Percentiles rank a stretch among this genome's conserved stretches.
These are phyloP conservation scores for Takakia lepidozioides DNA, from an alignment of 225 moss, liverwort and hornwort genomes.

Conservation along the genomic window DNA sequence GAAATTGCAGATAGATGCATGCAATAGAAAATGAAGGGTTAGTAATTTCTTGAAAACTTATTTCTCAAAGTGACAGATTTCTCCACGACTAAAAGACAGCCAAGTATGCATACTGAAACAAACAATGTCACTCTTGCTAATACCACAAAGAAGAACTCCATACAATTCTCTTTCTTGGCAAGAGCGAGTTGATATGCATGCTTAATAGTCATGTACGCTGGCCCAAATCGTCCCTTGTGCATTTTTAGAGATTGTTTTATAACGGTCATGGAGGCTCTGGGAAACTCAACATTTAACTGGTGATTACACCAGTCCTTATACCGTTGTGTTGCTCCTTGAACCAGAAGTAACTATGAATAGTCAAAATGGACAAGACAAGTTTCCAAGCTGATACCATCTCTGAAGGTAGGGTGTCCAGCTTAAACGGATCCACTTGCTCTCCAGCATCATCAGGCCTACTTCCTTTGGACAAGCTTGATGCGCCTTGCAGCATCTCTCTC, in stretches of 20 bases:
- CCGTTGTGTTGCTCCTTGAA: no score
- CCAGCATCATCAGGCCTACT: slow-evolving; percentile 15
- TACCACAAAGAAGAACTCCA: neutral
- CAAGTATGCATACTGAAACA: slow-evolving; percentile 6
- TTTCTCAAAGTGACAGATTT: slow-evolving; percentile 5
- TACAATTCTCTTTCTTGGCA: slow-evolving; percentile 14
- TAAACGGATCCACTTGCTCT: slow-evolving; percentile 11
- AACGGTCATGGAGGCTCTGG: slow-evolving; percentile 22
- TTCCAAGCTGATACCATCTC: slow-evolving; percentile 17
- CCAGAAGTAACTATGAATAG: no score
- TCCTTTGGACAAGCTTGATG: no score
- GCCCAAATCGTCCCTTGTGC: slow-evolving; percentile 16
- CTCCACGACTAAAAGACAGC: slow-evolving; percentile 1
- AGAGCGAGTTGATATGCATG: slow-evolving; percentile 23
- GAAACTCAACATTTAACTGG: slow-evolving; percentile 19
- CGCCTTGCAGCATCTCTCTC: no score
- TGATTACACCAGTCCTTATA: slow-evolving; percentile 19
- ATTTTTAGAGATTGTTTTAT: slow-evolving; percentile 17
- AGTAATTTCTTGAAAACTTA: neutral
- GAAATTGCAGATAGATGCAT: neutral
- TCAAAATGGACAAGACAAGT: no score
- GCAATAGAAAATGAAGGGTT: neutral
- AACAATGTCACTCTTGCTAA: neutral
- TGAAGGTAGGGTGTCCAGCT: slow-evolving; percentile 18
- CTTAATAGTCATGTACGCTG: slow-evolving; percentile 20